phyloP scores from a whole-genome alignment of 257 asterid genomes.

The Solanum pennellii region DNA sequence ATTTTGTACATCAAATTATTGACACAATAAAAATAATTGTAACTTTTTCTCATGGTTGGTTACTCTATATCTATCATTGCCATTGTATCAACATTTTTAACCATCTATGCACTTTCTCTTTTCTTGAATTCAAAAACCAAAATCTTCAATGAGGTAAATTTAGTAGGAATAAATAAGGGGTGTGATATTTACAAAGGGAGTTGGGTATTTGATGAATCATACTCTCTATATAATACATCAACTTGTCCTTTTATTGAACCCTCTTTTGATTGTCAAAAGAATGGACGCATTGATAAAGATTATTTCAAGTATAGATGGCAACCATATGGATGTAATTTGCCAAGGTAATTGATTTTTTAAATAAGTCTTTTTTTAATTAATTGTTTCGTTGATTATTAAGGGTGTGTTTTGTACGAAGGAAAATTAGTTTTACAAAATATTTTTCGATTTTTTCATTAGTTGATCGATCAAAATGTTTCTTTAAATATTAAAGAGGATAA shows the following conservation, averaged over 20 bases:
- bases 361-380: no score
- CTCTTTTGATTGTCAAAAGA: constrained; percentile 24
- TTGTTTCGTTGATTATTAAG: background rate
- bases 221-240: constrained; percentile 25
- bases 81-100: background rate
- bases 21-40: background rate
- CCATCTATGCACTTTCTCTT: background rate
- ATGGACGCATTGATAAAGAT: constrained; percentile 34
- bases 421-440: background rate
- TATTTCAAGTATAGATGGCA: constrained; percentile 44
- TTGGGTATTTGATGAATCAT: constrained; percentile 40
- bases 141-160: background rate
- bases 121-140: background rate
- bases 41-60: background rate
- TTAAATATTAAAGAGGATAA: background rate
- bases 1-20: background rate
- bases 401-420: background rate
- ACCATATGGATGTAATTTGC: constrained; percentile 27
- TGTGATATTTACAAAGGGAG: constrained; percentile 36
- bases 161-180: background rate
- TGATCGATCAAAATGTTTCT: background rate
- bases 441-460: background rate
- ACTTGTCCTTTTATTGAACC: constrained; percentile 32
- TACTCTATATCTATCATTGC: background rate
- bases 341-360: constrained; percentile 8